Evolutionary conservation across 257 asterid species (phyloP).

Genomic region (Nicotiana knightiana): DNA sequence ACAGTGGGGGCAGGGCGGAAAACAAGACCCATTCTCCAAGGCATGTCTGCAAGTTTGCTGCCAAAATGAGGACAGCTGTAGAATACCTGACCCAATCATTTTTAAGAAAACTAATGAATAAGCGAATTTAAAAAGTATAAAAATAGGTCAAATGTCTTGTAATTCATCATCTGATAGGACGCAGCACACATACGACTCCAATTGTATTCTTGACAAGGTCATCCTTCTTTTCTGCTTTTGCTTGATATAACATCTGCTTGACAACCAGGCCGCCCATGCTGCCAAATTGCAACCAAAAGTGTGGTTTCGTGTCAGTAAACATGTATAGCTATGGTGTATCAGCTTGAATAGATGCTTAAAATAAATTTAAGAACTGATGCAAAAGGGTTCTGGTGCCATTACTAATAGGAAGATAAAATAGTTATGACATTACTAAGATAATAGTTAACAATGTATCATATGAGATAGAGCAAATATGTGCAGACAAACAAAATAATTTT

Average conservation of each 20-base stretch:
- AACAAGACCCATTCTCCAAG: conserved; percentile 98
- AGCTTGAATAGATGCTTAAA: neutral
- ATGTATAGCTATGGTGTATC: neutral
- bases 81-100: conserved; percentile 55
- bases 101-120: conserved; percentile 5
- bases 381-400: neutral
- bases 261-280: conserved; percentile 99
- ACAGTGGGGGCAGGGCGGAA: conserved; percentile 99
- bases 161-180: conserved; percentile 4
- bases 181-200: conserved; percentile 66
- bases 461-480: neutral
- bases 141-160: neutral
- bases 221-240: conserved; percentile 68
- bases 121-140: conserved; percentile 5
- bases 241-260: conserved; percentile 93
- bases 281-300: conserved; percentile 19
- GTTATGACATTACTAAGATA: neutral
- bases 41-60: conserved; percentile 99
- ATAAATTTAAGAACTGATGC: neutral
- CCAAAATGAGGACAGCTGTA: conserved; percentile 99
- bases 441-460: neutral
- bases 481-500: neutral
- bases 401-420: neutral
- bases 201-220: conserved; percentile 76
- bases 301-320: neutral